These are phyloP conservation scores for Kluyveromyces marxianus DNA, from an alignment of 1,139 yeast species.

Conservation along the genomic window DNA sequence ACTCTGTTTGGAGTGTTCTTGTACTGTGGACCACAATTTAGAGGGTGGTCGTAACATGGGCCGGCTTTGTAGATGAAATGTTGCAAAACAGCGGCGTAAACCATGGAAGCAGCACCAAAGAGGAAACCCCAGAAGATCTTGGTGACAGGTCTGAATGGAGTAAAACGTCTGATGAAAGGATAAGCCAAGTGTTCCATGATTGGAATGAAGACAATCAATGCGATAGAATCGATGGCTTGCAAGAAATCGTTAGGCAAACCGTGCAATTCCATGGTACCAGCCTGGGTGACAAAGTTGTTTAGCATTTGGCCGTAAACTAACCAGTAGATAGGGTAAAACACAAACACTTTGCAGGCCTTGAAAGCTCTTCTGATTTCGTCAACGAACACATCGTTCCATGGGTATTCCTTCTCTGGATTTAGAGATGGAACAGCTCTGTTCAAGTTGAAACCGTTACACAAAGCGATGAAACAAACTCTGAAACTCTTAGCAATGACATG, in stretches of 20 bases:
- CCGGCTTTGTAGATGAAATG: slow-evolving; percentile 63
- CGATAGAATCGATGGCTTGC: slow-evolving; percentile 59
- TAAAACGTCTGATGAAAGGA: slow-evolving; percentile 50
- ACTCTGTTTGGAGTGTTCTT: slow-evolving; percentile 25
- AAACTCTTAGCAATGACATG: slow-evolving; percentile 53
- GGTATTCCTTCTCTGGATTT: slow-evolving; percentile 34
- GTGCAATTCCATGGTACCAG: slow-evolving; percentile 56
- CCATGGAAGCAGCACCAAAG: slow-evolving; percentile 62
- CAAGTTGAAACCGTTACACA: slow-evolving; percentile 44
- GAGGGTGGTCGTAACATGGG: slow-evolving; percentile 67
- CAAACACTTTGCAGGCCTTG: slow-evolving; percentile 52
- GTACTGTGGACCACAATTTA: slow-evolving; percentile 28
- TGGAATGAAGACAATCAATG: slow-evolving; percentile 59
- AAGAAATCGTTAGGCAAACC: slow-evolving; percentile 70
- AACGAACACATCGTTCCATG: slow-evolving; percentile 48
- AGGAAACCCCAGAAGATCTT: slow-evolving; percentile 72
- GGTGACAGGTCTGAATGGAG: slow-evolving; percentile 61
- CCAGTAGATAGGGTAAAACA: slow-evolving; percentile 56
- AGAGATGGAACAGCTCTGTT: slow-evolving; percentile 50
- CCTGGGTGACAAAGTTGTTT: slow-evolving; percentile 54
- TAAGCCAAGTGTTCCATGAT: slow-evolving; percentile 50
- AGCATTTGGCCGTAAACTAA: slow-evolving; percentile 63
- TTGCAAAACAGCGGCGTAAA: slow-evolving; percentile 77
- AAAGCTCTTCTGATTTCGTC: slow-evolving; percentile 53
- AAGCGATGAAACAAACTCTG: slow-evolving; percentile 40